Evolutionary conservation across 495 filamentous ascomycete species (phyloP).

Genomic region (Schizothecium vesticola): DNA sequence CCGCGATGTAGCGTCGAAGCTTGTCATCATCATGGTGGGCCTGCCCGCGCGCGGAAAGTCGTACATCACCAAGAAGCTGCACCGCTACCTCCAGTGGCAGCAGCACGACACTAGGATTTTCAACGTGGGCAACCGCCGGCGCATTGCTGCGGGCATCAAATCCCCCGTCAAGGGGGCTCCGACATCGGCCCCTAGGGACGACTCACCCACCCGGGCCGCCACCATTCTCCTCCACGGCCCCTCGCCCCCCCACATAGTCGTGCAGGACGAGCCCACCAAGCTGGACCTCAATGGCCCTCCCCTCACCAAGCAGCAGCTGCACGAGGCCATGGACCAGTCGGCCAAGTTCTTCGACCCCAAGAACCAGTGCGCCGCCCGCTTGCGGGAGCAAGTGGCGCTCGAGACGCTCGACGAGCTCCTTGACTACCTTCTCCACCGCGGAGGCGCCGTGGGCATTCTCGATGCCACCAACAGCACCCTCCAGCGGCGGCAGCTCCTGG

Average conservation of each 20-base stretch:
- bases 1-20: conserved; percentile 87
- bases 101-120: conserved; percentile 94
- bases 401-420: conserved; percentile 88
- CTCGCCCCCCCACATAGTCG: conserved; percentile 28
- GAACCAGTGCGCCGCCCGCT: conserved; percentile 72
- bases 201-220: conserved; percentile 39
- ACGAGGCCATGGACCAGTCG: conserved; percentile 72
- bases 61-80: conserved; percentile 97
- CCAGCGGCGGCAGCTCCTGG: conserved; percentile 72
- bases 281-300: conserved; percentile 28
- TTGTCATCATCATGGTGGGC: conserved; percentile 98
- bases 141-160: conserved; percentile 61
- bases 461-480: conserved; percentile 97
- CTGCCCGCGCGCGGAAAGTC: conserved; percentile 92
- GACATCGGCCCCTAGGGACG: conserved; percentile 21
- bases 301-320: neutral
- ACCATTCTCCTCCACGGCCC: conserved; percentile 45
- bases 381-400: conserved; percentile 87
- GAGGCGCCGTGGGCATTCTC: conserved; percentile 93
- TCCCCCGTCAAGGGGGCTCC: conserved; percentile 24
- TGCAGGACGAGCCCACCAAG: conserved; percentile 28
- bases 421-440: conserved; percentile 74
- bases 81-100: conserved; percentile 92
- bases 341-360: conserved; percentile 91
- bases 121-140: conserved; percentile 89